Evolutionary conservation across 208 protist species (phyloP).

Genomic region (Acanthamoeba castellanii): DNA sequence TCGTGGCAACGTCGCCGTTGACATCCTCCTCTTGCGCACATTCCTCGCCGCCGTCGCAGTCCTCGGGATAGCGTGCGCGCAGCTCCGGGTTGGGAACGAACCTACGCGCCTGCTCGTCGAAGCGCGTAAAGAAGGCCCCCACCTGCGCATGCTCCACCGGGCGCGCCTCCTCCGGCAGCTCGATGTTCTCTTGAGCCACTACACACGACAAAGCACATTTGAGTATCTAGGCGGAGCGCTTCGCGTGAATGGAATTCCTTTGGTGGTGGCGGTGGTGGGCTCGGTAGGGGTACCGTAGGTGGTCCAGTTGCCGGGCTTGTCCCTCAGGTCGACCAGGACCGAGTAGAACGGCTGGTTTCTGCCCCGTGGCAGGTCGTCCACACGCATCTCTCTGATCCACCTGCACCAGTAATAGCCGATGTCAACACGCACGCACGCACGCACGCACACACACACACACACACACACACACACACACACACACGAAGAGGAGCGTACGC

Average conservation of each 20-base stretch:
- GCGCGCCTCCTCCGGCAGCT: background rate
- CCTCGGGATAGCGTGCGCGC: background rate
- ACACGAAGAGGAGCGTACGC: background rate
- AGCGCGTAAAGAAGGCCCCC: conserved; percentile 16
- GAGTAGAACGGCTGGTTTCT: background rate
- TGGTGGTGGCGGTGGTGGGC: background rate
- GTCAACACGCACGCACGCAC: background rate
- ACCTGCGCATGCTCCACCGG: conserved; percentile 25
- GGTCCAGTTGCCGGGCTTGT: conserved; percentile 48
- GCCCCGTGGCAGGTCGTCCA: background rate
- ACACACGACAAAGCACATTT: background rate
- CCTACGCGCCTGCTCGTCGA: background rate
- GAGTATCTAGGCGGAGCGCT: background rate
- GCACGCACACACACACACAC: too few species aligned
- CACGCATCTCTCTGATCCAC: conserved; percentile 12
- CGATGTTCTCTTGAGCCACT: conserved; percentile 38
- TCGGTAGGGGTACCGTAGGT: background rate
- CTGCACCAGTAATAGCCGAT: background rate
- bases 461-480: background rate
- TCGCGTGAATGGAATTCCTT: too few species aligned
- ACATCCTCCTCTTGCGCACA: too few species aligned
- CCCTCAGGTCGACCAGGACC: background rate
- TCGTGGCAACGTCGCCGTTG: too few species aligned
- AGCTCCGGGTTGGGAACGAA: conserved; percentile 32
- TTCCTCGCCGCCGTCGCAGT: background rate